A percentile compares a stretch with the other conserved stretches of the same genome.
phyloP scores from a whole-genome alignment of 2,329 filamentous ascomycete genomes.

The Sporothrix luriei region DNA sequence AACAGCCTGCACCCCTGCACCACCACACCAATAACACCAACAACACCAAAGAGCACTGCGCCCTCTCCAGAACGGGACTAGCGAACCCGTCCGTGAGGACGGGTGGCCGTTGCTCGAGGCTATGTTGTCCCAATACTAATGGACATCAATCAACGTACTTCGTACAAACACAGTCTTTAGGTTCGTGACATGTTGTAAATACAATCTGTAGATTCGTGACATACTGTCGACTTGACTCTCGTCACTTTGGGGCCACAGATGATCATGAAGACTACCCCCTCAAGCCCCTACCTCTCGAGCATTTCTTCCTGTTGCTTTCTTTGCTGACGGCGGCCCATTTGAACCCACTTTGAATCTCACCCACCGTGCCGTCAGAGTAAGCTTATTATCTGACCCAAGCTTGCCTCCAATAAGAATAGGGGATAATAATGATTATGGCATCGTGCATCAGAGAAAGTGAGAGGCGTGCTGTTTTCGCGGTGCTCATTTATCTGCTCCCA shows the following conservation, averaged over 20 bases:
- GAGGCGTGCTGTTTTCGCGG: background rate
- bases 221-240: background rate
- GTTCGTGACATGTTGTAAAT: no score
- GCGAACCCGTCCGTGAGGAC: background rate
- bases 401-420: background rate
- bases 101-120: no score
- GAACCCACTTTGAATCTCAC: conserved; percentile 18
- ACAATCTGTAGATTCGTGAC: background rate
- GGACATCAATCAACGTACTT: background rate
- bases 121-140: no score
- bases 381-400: conserved; percentile 22
- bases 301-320: background rate
- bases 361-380: background rate
- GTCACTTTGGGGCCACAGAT: background rate
- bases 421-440: background rate
- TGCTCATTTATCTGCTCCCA: no score
- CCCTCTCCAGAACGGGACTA: background rate
- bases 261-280: background rate
- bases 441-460: background rate
- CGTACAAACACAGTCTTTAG: background rate
- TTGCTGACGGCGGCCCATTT: background rate
- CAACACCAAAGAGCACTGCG: no score
- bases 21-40: background rate
- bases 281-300: background rate
- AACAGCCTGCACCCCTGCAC: background rate